These are phyloP conservation scores for Dryas integrifolia DNA, from an alignment of 331 rosid genomes.

Conservation along the genomic window DNA sequence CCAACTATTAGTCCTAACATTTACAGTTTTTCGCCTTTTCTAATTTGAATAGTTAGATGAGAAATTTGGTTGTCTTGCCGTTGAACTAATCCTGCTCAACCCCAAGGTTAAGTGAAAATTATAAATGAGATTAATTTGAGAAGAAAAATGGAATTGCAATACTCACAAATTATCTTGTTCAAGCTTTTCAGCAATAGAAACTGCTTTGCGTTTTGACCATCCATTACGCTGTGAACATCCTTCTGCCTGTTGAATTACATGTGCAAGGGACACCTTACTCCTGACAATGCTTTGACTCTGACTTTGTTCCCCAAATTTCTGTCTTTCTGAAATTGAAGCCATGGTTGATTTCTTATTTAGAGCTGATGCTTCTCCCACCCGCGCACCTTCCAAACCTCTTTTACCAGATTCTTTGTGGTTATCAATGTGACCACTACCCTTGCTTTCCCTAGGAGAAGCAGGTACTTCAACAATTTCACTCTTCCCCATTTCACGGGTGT, in stretches of 20 bases:
- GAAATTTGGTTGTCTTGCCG: background rate
- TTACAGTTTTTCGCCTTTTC: background rate
- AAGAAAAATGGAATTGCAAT: constrained; percentile 22
- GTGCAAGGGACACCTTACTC: constrained; percentile 96
- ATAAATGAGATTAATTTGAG: background rate
- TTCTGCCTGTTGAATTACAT: constrained; percentile 94
- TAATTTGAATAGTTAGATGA: background rate
- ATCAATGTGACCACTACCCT: constrained; percentile 38
- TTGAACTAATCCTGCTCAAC: background rate
- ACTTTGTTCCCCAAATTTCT: constrained; percentile 52
- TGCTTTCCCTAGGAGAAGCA: constrained; percentile 53
- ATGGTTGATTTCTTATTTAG: constrained; percentile 44
- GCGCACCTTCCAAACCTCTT: constrained; percentile 38
- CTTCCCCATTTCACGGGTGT: constrained; percentile 42
- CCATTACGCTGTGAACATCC: constrained; percentile 47
- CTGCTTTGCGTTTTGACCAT: constrained; percentile 92
- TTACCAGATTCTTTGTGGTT: constrained; percentile 36
- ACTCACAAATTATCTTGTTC: constrained; percentile 95
- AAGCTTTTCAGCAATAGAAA: constrained; percentile 97
- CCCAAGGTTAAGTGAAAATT: background rate
- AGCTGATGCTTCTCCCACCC: constrained; percentile 38
- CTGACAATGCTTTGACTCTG: constrained; percentile 79
- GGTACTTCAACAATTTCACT: constrained; percentile 83
- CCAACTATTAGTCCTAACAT: background rate
- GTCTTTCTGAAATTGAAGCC: constrained; percentile 42